phyloP scores from a whole-genome alignment of 176 grass and related monocot species.

The Typha latifolia region DNA sequence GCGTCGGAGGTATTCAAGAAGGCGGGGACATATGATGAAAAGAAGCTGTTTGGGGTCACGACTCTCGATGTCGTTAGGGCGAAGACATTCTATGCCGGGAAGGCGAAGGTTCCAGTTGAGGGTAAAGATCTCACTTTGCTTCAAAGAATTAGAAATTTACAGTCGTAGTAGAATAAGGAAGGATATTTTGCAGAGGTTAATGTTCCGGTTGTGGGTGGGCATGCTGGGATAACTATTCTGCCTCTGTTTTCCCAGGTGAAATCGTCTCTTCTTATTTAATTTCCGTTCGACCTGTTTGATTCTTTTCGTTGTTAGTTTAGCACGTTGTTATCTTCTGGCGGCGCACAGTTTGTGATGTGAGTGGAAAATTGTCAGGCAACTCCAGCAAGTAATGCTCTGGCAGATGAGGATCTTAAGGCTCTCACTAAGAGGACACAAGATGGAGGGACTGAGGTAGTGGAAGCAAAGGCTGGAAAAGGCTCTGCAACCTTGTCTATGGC shows the following conservation, averaged over 20 bases:
- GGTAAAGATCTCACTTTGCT: slow-evolving; percentile 7
- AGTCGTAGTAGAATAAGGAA: not conserved
- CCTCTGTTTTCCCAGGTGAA: slow-evolving; percentile 81
- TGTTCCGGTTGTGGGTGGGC: slow-evolving; percentile 81
- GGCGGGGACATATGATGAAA: slow-evolving; percentile 73
- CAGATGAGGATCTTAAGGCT: slow-evolving; percentile 57
- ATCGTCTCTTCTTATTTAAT: not conserved
- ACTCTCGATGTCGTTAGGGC: slow-evolving; percentile 86
- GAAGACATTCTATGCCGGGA: slow-evolving; percentile 86
- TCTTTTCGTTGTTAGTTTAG: not conserved
- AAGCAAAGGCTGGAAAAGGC: slow-evolving; percentile 94
- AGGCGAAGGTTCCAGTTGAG: slow-evolving; percentile 57
- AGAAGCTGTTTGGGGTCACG: slow-evolving; percentile 86
- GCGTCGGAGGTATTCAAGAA: slow-evolving; percentile 94
- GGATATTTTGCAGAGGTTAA: slow-evolving; percentile 39
- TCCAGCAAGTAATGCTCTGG: slow-evolving; percentile 55
- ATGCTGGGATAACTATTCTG: slow-evolving; percentile 82
- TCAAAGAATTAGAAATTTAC: not conserved
- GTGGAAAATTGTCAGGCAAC: slow-evolving; percentile 38
- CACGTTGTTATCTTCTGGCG: not conserved
- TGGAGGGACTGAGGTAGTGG: slow-evolving; percentile 92
- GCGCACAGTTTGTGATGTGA: not conserved
- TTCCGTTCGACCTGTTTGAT: not conserved
- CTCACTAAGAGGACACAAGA: slow-evolving; percentile 97
- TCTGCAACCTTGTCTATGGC: slow-evolving; percentile 98